Percentiles rank a stretch among this genome's conserved stretches.
These are phyloP conservation scores for Astrephomene gubernaculifera DNA, from an alignment of 139 green algal species.

Conservation along the genomic window DNA sequence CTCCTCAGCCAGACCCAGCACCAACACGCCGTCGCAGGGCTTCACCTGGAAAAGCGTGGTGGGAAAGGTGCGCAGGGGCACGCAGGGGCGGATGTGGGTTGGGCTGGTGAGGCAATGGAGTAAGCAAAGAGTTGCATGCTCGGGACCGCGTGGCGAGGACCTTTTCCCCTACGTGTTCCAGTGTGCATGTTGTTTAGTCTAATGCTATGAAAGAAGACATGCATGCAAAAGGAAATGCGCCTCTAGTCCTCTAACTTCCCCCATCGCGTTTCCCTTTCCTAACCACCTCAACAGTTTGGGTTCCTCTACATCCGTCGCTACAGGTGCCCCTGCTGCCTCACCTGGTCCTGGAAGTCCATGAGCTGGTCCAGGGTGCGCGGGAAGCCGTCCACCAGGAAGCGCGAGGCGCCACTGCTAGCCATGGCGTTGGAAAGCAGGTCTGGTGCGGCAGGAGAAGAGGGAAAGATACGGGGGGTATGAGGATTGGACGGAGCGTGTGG, in stretches of 20 bases:
- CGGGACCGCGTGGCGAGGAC: no score
- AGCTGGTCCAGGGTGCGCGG: constrained; percentile 86
- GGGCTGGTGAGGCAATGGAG: no score
- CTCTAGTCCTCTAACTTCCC: no score
- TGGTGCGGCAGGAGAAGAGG: constrained; percentile 18
- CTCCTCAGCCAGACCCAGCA: constrained; percentile 58
- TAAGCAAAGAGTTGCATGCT: no score
- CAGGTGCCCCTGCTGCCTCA: constrained; percentile 3
- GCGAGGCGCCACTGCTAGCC: constrained; percentile 17
- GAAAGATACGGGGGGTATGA: not conserved
- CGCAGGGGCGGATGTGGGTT: no score
- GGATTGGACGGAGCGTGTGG: no score
- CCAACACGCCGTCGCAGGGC: constrained; percentile 39
- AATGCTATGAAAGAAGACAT: no score
- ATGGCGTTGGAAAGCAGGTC: constrained; percentile 58
- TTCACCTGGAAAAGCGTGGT: constrained; percentile 41
- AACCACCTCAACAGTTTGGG: not conserved
- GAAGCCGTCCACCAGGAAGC: constrained; percentile 88
- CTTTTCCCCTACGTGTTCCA: no score
- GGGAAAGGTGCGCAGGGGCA: no score
- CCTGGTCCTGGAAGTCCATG: constrained; percentile 70
- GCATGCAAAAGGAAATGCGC: no score
- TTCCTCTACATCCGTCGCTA: not conserved
- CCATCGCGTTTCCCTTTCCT: not conserved
- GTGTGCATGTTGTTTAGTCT: no score